Conservation (phyloP, 192 early-diverging fungal species). For the Phycomyces blakesleeanus region DNA sequence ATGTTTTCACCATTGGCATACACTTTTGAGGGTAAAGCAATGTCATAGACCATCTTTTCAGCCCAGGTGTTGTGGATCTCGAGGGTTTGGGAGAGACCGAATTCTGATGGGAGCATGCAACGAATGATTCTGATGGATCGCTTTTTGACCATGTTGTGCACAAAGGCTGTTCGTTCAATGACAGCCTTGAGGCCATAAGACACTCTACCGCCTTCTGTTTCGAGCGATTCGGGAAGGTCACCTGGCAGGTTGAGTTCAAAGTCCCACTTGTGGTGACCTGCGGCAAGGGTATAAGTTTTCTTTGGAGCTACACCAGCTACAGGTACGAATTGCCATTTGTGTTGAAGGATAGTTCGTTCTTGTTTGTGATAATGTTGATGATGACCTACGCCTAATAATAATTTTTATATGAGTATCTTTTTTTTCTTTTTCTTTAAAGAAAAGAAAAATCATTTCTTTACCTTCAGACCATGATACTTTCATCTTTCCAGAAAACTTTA, state of each 20-base stretch:
- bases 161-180: slow-evolving; percentile 53
- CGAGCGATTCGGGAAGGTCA: slow-evolving; percentile 57
- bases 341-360: slow-evolving; percentile 41
- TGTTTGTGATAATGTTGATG: slow-evolving; percentile 32
- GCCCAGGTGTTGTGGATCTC: slow-evolving; percentile 56
- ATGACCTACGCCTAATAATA: slow-evolving; percentile 19
- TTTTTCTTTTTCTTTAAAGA: neutral
- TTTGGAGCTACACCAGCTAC: slow-evolving; percentile 30
- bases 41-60: slow-evolving; percentile 55
- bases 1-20: slow-evolving; percentile 52
- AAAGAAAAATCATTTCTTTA: no score
- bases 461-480: slow-evolving; percentile 51
- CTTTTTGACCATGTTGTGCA: slow-evolving; percentile 42
- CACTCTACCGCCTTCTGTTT: slow-evolving; percentile 44
- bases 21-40: slow-evolving; percentile 50
- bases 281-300: slow-evolving; percentile 32
- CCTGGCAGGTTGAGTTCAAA: slow-evolving; percentile 57
- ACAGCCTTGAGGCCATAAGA: slow-evolving; percentile 49
- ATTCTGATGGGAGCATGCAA: slow-evolving; percentile 47
- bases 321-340: slow-evolving; percentile 52
- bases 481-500: slow-evolving; percentile 51
- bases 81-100: slow-evolving; percentile 47
- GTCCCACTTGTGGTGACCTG: slow-evolving; percentile 42
- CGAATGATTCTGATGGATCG: slow-evolving; percentile 41
- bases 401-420: neutral